phyloP scores from a whole-genome alignment of 2,329 filamentous ascomycete genomes.

The Trichophyton schoenleinii region DNA sequence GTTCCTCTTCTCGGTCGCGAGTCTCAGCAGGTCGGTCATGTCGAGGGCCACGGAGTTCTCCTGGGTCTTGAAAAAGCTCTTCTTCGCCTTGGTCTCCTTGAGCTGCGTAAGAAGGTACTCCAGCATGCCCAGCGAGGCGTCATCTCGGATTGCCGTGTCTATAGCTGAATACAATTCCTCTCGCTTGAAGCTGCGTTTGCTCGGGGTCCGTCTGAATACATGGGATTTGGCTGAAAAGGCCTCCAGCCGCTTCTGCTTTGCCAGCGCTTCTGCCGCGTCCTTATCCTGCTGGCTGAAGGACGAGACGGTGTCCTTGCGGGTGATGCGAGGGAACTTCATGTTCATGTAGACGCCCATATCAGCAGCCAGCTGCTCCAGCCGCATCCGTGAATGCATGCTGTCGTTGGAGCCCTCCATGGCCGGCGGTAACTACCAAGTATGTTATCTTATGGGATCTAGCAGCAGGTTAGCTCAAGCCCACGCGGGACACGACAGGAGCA shows the following conservation, averaged over 20 bases:
- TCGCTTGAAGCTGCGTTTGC: constrained; percentile 12
- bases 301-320: constrained; percentile 3
- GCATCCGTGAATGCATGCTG: constrained; percentile 5
- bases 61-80: constrained; percentile 9
- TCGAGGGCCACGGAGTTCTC: background rate
- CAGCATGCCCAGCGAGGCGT: constrained; percentile 11
- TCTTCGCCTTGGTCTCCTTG: constrained; percentile 12
- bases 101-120: constrained; percentile 11
- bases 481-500: too few relatives aligned
- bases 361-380: constrained; percentile 12
- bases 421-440: too few relatives aligned
- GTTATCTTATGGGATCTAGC: background rate
- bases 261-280: constrained; percentile 10
- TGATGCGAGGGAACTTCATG: constrained; percentile 5
- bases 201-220: constrained; percentile 14
- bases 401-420: background rate
- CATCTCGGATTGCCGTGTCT: constrained; percentile 10
- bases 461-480: background rate
- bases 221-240: constrained; percentile 15
- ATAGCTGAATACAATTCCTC: constrained; percentile 13
- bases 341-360: constrained; percentile 9
- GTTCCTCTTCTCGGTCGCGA: constrained; percentile 10
- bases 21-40: constrained; percentile 8
- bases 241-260: constrained; percentile 12
- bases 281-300: constrained; percentile 9